These are phyloP conservation scores for Ballota nigra DNA, from an alignment of 257 asterid genomes.

Conservation along the genomic window DNA sequence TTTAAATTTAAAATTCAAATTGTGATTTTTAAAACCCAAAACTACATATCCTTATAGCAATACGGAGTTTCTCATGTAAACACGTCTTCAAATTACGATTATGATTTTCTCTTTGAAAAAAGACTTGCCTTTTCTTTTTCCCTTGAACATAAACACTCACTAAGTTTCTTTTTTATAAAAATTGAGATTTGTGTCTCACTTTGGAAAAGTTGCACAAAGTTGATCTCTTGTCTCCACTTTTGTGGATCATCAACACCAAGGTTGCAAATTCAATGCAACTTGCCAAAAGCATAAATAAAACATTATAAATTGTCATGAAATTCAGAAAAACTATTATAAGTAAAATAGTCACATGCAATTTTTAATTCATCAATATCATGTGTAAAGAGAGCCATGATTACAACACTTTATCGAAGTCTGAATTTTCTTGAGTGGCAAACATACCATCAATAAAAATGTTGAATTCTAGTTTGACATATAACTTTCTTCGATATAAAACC, in stretches of 20 bases:
- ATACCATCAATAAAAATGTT: slow-evolving; percentile 1
- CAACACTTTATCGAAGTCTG: not conserved
- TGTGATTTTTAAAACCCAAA: too few species aligned
- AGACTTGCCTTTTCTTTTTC: too few species aligned
- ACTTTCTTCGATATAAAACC: not conserved
- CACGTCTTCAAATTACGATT: too few species aligned
- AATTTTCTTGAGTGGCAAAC: not conserved
- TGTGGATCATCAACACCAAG: slow-evolving; percentile 2
- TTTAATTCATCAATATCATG: slow-evolving; percentile 7
- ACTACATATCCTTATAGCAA: too few species aligned
- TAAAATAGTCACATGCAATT: slow-evolving; percentile 5
- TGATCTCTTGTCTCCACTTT: slow-evolving; percentile 27
- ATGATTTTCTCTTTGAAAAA: too few species aligned
- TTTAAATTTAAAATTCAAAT: too few species aligned
- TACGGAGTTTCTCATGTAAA: too few species aligned
- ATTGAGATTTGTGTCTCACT: not conserved
- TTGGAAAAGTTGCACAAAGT: slow-evolving; percentile 1
- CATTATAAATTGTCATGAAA: not conserved
- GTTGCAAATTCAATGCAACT: slow-evolving; percentile 14
- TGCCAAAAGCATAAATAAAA: slow-evolving; percentile 8
- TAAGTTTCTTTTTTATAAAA: too few species aligned
- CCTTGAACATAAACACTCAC: too few species aligned
- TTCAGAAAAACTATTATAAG: not conserved
- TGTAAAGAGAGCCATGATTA: not conserved
- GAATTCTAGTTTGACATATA: slow-evolving; percentile 9